Conservation (phyloP, 768 basidiomycete species). For the Gymnopilus dilepis region DNA sequence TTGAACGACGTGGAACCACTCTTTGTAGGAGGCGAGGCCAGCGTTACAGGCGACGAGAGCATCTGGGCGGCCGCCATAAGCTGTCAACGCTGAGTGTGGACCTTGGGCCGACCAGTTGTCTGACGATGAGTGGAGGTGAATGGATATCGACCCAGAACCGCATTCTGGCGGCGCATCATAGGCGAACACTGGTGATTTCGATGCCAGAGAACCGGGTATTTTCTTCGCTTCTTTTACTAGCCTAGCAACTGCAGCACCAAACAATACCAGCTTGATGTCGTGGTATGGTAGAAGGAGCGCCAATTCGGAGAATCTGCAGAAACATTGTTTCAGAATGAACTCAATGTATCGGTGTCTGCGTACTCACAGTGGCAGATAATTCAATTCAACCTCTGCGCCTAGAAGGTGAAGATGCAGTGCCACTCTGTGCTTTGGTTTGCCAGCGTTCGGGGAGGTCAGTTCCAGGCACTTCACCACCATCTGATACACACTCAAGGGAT, state of each 20-base stretch:
- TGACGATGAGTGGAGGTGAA: background rate
- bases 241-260: background rate
- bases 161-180: constrained; percentile 2
- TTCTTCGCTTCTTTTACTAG: constrained; percentile 6
- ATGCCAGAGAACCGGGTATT: background rate
- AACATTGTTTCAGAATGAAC: background rate
- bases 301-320: background rate
- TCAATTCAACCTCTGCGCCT: background rate
- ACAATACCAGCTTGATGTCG: constrained; percentile 4
- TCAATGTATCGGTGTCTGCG: too few species aligned
- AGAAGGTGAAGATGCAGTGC: constrained; percentile 1
- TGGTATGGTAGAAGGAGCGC: constrained; percentile 6
- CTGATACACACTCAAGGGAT: constrained; percentile 1
- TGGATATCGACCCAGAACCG: background rate
- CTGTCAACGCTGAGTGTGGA: background rate
- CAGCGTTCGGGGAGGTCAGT: background rate
- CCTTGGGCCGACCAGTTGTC: background rate
- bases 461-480: background rate
- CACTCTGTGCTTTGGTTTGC: background rate
- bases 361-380: background rate
- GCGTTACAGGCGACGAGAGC: constrained; percentile 3
- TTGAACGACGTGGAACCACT: constrained; percentile 4
- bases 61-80: background rate
- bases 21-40: background rate
- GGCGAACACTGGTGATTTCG: background rate